phyloP scores from a whole-genome alignment of 768 basidiomycete genomes.

The Ephemerocybe angulata region DNA sequence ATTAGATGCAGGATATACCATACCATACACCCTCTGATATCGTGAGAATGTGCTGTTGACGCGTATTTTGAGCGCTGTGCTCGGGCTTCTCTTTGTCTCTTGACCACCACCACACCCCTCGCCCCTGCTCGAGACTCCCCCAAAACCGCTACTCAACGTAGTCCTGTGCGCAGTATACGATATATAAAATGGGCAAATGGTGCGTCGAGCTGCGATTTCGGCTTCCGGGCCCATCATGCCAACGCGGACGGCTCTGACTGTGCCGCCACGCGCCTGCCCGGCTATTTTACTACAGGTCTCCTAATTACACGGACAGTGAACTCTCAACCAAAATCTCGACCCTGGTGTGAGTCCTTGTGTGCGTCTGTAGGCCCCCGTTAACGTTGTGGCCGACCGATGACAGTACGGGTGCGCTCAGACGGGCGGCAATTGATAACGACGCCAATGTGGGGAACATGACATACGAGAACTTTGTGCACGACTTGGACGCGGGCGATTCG shows the following conservation, averaged over 20 bases:
- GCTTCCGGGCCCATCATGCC: no score
- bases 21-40: conserved; percentile 5
- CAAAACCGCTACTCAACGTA: no score
- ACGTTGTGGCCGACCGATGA: conserved; percentile 1
- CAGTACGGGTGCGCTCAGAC: conserved; percentile 70
- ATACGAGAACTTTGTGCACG: conserved; percentile 73
- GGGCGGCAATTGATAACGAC: conserved; percentile 66
- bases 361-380: neutral
- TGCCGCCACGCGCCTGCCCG: conserved; percentile 12
- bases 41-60: conserved; percentile 6
- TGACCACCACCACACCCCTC: conserved; percentile 7
- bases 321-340: conserved; percentile 71
- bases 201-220: conserved; percentile 29
- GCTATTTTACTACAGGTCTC: conserved; percentile 48
- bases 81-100: conserved; percentile 20
- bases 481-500: conserved; percentile 74
- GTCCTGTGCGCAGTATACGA: no score
- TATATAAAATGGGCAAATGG: conserved; percentile 72
- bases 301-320: conserved; percentile 69
- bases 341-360: conserved; percentile 56
- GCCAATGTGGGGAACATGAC: conserved; percentile 47
- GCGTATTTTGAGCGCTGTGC: conserved; percentile 1
- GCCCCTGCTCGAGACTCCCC: no score
- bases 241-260: no score
- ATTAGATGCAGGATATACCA: conserved; percentile 23